phyloP scores from a whole-genome alignment of 2,329 filamentous ascomycete species.

The Rhynchosporium secalis region DNA sequence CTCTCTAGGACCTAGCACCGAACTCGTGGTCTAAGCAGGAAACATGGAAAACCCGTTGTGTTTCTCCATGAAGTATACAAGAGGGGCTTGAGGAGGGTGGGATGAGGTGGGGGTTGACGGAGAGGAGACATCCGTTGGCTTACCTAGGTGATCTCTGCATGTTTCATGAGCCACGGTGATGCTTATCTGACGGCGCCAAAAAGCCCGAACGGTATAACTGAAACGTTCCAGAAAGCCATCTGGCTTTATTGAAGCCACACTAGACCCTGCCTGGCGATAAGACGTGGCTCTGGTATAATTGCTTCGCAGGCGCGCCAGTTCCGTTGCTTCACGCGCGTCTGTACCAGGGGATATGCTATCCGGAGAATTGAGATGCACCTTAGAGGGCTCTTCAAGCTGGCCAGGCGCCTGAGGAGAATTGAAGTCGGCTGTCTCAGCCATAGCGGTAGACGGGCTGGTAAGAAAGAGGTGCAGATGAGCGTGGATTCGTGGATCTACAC shows the following conservation, averaged over 20 bases:
- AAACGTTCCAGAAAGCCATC: slow-evolving; percentile 26
- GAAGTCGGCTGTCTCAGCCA: slow-evolving; percentile 13
- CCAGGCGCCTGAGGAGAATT: neutral
- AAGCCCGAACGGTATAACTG: slow-evolving; percentile 37
- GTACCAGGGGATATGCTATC: slow-evolving; percentile 23
- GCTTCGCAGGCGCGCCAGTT: slow-evolving; percentile 31
- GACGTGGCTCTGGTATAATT: slow-evolving; percentile 34
- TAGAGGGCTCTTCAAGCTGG: slow-evolving; percentile 24
- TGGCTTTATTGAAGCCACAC: slow-evolving; percentile 23
- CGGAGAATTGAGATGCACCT: slow-evolving; percentile 14
- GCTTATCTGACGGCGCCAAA: slow-evolving; percentile 52
- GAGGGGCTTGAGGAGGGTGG: neutral
- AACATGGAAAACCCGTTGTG: slow-evolving; percentile 14
- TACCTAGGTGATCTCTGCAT: slow-evolving; percentile 59
- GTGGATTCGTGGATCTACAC: slow-evolving; percentile 6
- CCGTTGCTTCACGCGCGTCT: slow-evolving; percentile 35
- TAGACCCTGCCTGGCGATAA: slow-evolving; percentile 18
- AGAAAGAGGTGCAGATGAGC: neutral
- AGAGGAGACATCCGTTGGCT: slow-evolving; percentile 25
- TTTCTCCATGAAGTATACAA: slow-evolving; percentile 16
- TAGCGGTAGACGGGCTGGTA: slow-evolving; percentile 1
- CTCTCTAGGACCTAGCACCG: slow-evolving; percentile 20
- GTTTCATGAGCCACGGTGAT: slow-evolving; percentile 51
- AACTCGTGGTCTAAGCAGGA: slow-evolving; percentile 17
- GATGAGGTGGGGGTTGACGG: slow-evolving; percentile 8